Evolutionary conservation across 768 basidiomycete genomes (phyloP).

Genomic region (Rhodocollybia butyracea): DNA sequence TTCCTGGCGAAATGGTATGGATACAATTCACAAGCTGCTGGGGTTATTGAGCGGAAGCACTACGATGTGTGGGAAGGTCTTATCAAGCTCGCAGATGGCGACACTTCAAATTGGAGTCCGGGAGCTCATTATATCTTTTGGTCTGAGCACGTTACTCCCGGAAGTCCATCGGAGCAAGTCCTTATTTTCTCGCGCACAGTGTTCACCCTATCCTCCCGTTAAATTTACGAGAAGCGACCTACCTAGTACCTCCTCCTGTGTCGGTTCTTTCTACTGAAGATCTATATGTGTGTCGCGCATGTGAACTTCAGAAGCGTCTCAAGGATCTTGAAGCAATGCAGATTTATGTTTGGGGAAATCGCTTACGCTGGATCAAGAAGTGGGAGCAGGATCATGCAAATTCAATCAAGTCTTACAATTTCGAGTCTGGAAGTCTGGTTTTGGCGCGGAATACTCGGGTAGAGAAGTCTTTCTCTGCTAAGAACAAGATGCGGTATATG

Average conservation of each 20-base stretch:
- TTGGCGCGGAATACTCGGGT: slow-evolving; percentile 30
- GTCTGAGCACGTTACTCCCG: not conserved
- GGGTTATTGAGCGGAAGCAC: not conserved
- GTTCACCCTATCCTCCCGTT: not conserved
- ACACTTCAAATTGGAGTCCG: not conserved
- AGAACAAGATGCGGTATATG: slow-evolving; percentile 31
- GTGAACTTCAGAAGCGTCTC: slow-evolving; percentile 21
- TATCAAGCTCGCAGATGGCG: not conserved
- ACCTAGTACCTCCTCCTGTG: not conserved
- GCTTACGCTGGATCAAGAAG: slow-evolving; percentile 24
- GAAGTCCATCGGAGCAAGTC: not conserved
- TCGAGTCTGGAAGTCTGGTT: slow-evolving; percentile 27
- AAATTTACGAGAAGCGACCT: not conserved
- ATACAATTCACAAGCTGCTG: slow-evolving; percentile 26
- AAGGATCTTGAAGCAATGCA: slow-evolving; percentile 18
- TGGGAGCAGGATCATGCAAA: not conserved
- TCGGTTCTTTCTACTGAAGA: slow-evolving; percentile 13
- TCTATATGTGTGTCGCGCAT: slow-evolving; percentile 18
- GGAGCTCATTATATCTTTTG: not conserved
- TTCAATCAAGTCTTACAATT: slow-evolving; percentile 10
- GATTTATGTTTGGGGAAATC: slow-evolving; percentile 11
- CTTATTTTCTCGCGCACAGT: not conserved
- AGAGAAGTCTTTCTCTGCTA: slow-evolving; percentile 25
- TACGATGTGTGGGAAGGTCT: not conserved
- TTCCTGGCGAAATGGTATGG: slow-evolving; percentile 7